Evolutionary conservation across 805 yeast genomes (phyloP), one percentile per base, ranked within the genome.

Genomic region (Yarrowia deformans): DNA sequence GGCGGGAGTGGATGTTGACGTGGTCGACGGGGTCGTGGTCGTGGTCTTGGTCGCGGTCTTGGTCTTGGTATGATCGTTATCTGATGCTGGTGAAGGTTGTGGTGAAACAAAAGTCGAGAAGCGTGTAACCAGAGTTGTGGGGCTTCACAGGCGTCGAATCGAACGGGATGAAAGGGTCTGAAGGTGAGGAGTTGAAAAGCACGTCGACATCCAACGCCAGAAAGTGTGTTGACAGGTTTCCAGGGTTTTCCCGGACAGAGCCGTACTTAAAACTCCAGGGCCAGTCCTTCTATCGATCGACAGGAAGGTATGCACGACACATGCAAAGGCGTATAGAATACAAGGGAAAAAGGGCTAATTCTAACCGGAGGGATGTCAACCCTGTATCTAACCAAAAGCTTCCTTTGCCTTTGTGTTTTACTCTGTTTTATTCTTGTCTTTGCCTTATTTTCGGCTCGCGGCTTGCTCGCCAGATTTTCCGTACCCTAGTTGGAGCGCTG

Each of bases 271-370:
- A 56, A 40, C 63, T 29, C 63, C 35, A 16, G 13, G 46, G 37
- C 39, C 35, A 12, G 48, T 37, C 29, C 37, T 40, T 16, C 43
- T 55, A 55, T 56, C 48, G 63, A 56, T 56, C 63, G 63, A 42
- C 63, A 56, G 63, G 63, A 56, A 56, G 48, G 42, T 42, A 55
- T 56, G 63, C 63, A 42, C 63, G 23, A 3, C 35, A 10, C 13
- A 56, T 56, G 63, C 63, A 56, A 56, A 56, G 63, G 63, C 63
- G 63, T 56, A 56, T 56, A 56, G 63, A 40, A 40, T 56, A 56
- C 63, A 56, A 56, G 63, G 63, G 29, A 23, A 40, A 39, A 56
- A 42, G 48, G 46, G 45, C 45, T n/a, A 54, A 56, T 40, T 16
- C 42, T 40, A 42, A 54, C 60, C 29, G 14, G 45, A 29, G 63